phyloP scores from a whole-genome alignment of 768 basidiomycete species.

The Neoboletus subvelutipes region DNA sequence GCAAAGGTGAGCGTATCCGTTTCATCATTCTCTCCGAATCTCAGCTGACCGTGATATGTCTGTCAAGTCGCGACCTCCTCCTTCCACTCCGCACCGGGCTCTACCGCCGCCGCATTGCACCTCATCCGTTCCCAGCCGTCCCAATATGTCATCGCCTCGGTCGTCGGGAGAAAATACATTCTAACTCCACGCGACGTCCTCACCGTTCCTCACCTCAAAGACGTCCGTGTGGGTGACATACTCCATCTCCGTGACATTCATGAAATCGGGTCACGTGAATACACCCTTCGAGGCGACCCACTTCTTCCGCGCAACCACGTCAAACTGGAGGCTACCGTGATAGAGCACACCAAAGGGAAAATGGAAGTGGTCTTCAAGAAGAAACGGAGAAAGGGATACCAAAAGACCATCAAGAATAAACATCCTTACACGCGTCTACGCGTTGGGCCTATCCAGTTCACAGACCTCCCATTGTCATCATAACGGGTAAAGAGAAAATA shows the following conservation, averaged over 20 bases:
- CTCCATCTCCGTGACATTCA: constrained; percentile 82
- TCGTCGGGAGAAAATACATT: constrained; percentile 87
- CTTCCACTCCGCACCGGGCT: constrained; percentile 37
- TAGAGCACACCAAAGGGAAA: constrained; percentile 94
- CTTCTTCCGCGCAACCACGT: constrained; percentile 64
- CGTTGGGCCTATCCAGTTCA: constrained; percentile 75
- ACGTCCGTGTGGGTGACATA: constrained; percentile 82
- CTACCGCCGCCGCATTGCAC: constrained; percentile 64
- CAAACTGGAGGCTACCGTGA: constrained; percentile 82
- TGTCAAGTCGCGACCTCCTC: constrained; percentile 25
- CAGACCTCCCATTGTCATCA: constrained; percentile 32
- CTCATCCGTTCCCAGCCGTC: constrained; percentile 89
- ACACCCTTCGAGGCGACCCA: constrained; percentile 81
- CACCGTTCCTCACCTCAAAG: constrained; percentile 88
- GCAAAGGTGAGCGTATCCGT: constrained; percentile 19
- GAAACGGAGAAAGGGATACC: constrained; percentile 97
- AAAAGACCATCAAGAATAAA: constrained; percentile 90
- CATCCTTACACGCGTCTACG: constrained; percentile 94
- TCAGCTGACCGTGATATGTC: constrained; percentile 5
- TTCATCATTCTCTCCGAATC: background rate
- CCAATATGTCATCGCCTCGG: constrained; percentile 86
- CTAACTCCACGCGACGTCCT: constrained; percentile 88
- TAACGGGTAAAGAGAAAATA: constrained; percentile 1
- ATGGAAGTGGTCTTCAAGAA: constrained; percentile 95
- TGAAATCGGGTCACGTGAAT: constrained; percentile 95